Evolutionary conservation across 768 basidiomycete genomes (phyloP).

Genomic region (Rhizopogon vinicolor): DNA sequence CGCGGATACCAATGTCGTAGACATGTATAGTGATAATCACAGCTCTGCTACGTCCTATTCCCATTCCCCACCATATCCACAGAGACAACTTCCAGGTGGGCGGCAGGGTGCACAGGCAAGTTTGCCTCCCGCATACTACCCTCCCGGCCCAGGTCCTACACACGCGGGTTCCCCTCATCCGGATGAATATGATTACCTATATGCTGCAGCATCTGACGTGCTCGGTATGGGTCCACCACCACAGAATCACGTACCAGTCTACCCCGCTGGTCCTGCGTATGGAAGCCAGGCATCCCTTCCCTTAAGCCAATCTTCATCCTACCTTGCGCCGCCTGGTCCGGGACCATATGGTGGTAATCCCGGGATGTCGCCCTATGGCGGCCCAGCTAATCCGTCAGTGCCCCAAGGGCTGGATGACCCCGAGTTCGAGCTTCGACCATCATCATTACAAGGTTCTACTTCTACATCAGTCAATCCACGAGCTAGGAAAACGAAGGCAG

Average conservation of each 20-base stretch:
- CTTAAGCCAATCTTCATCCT: conserved; percentile 24
- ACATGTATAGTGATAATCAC: conserved; percentile 34
- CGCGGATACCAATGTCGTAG: conserved; percentile 32
- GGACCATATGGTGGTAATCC: conserved; percentile 17
- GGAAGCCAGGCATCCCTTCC: conserved; percentile 12
- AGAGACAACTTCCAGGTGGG: conserved; percentile 15
- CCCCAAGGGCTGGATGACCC: conserved; percentile 30
- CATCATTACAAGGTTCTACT: conserved; percentile 51
- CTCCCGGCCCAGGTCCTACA: not conserved
- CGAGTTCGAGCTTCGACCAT: conserved; percentile 56
- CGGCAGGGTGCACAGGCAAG: conserved; percentile 26
- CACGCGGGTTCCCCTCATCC: conserved; percentile 22
- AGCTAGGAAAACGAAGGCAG: conserved; percentile 72
- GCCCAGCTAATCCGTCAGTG: conserved; percentile 17
- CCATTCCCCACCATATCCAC: conserved; percentile 17
- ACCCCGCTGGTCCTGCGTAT: conserved; percentile 19
- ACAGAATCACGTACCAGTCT: conserved; percentile 12
- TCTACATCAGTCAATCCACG: conserved; percentile 50
- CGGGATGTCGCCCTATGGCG: conserved; percentile 12
- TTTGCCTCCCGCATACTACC: conserved; percentile 15
- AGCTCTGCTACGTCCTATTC: conserved; percentile 11
- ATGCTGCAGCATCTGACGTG: conserved; percentile 76
- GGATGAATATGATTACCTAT: conserved; percentile 52
- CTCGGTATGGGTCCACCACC: conserved; percentile 69
- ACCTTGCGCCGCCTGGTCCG: conserved; percentile 26